A percentile compares a stretch with the other conserved stretches of the same genome.
Evolutionary conservation across 805 yeast species (phyloP).

Genomic region (Metschnikowia cubensis): DNA sequence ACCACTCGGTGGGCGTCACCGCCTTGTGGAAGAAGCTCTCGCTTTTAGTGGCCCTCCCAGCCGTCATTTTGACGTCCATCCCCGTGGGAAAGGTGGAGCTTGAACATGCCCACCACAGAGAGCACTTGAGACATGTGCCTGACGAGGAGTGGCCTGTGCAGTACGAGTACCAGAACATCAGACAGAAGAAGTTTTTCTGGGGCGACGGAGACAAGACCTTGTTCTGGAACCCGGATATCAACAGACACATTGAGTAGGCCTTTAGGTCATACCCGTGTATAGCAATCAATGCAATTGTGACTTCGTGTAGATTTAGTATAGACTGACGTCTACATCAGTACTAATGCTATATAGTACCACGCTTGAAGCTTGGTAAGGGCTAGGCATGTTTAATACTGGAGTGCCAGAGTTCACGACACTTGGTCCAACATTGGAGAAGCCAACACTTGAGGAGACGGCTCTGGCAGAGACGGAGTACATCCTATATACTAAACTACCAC

Average conservation of each 20-base stretch:
- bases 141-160: constrained; percentile 93
- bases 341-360: no score
- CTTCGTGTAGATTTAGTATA: background rate
- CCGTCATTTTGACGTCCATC: constrained; percentile 67
- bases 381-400: no score
- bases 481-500: no score
- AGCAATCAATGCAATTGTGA: background rate
- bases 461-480: no score
- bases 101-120: constrained; percentile 88
- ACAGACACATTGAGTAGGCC: constrained; percentile 65
- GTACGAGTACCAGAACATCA: constrained; percentile 87
- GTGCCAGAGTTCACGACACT: no score
- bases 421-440: no score
- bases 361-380: no score
- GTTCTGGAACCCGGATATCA: constrained; percentile 92
- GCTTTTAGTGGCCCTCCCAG: constrained; percentile 76
- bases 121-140: constrained; percentile 63
- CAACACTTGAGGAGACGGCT: no score
- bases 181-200: constrained; percentile 91
- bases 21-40: constrained; percentile 84
- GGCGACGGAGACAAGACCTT: constrained; percentile 97
- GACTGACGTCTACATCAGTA: no score
- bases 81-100: constrained; percentile 79
- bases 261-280: background rate
- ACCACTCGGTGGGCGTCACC: constrained; percentile 78